Conservation (phyloP, 495 filamentous ascomycete species). For the Bathelium albidoporum region DNA sequence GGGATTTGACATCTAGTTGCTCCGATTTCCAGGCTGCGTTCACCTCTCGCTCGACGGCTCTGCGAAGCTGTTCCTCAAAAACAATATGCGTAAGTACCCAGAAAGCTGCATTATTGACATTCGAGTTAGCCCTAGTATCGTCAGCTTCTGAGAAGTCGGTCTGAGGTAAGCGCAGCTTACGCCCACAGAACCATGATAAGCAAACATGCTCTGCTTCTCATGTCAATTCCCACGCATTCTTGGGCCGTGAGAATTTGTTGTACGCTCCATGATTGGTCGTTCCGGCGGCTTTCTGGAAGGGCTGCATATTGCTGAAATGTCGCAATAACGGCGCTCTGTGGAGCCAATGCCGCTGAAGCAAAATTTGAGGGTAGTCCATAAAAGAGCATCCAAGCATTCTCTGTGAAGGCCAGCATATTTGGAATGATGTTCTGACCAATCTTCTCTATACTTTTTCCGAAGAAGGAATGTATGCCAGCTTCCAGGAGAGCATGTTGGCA, state of each 20-base stretch:
- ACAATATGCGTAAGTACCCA: slow-evolving; percentile 22
- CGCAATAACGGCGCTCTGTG: background rate
- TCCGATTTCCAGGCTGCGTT: background rate
- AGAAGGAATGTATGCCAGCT: background rate
- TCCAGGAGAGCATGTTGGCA: background rate
- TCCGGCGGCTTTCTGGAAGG: background rate
- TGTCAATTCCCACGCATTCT: background rate
- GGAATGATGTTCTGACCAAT: slow-evolving; percentile 18
- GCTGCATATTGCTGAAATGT: slow-evolving; percentile 10
- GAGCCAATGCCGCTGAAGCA: slow-evolving; percentile 13
- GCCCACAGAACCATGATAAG: background rate
- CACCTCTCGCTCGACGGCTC: background rate
- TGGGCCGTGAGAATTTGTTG: background rate
- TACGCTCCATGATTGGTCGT: background rate
- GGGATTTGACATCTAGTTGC: background rate
- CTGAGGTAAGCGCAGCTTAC: slow-evolving; percentile 8
- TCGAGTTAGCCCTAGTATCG: slow-evolving; percentile 12
- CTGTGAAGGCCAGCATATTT: slow-evolving; percentile 19
- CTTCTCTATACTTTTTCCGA: slow-evolving; percentile 14
- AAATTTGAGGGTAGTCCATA: slow-evolving; percentile 21
- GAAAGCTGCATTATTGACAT: slow-evolving; percentile 24
- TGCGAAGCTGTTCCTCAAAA: background rate
- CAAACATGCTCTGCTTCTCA: background rate
- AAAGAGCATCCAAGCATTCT: slow-evolving; percentile 21
- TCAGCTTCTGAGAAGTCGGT: slow-evolving; percentile 2